A percentile compares a stretch with the other conserved stretches of the same genome.
These are phyloP conservation scores for Diutina siamensis DNA, from an alignment of 1,139 yeast species.

Conservation along the genomic window DNA sequence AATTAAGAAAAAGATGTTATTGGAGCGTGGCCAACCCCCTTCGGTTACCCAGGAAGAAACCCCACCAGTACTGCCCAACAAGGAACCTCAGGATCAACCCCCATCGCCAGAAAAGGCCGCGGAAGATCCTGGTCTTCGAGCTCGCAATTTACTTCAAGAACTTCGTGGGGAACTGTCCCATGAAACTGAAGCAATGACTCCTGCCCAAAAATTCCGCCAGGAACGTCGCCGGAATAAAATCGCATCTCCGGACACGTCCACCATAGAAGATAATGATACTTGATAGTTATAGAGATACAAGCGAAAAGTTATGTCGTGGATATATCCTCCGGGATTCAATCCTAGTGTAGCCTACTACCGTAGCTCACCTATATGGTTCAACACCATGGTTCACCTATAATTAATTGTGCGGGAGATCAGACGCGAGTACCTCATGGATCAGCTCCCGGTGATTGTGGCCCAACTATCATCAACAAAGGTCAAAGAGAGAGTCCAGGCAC, in stretches of 20 bases:
- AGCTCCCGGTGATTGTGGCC: not conserved
- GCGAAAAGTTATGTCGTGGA: too few relatives aligned
- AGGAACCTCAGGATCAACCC: not conserved
- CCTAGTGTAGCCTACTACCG: too few relatives aligned
- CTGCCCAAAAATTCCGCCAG: constrained; percentile 4
- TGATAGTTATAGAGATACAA: not conserved
- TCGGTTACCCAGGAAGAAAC: not conserved
- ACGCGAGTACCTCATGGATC: not conserved
- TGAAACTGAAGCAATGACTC: not conserved
- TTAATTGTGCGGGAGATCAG: too few relatives aligned
- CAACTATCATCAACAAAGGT: not conserved
- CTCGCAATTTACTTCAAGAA: constrained; percentile 47
- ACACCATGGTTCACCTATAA: not conserved
- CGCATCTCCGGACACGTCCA: not conserved
- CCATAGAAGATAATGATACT: not conserved
- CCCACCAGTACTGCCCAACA: not conserved
- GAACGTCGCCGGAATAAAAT: constrained; percentile 2
- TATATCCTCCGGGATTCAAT: too few relatives aligned
- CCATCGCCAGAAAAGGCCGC: constrained; percentile 11
- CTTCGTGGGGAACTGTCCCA: constrained; percentile 19
- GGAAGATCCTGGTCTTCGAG: constrained; percentile 46
- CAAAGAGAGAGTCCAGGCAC: not conserved
- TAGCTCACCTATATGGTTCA: too few relatives aligned
- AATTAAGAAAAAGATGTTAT: constrained; percentile 42
- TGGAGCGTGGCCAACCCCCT: not conserved